Conservation (phyloP, 768 basidiomycete genomes). For the Lentinus tigrinus region DNA sequence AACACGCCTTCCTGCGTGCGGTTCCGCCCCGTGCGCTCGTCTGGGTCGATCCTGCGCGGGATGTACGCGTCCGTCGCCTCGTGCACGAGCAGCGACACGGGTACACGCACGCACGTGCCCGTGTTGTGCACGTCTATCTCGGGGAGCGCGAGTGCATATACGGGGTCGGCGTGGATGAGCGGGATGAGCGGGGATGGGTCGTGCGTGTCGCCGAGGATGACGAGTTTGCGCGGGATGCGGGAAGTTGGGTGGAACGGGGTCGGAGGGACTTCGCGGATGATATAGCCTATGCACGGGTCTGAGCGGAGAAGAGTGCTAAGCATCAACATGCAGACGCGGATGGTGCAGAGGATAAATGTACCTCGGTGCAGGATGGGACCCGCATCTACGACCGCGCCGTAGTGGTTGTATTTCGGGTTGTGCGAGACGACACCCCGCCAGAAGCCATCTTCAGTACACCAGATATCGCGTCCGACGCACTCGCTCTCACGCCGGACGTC, state of each 20-base stretch:
- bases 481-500: constrained; percentile 62
- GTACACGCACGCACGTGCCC: constrained; percentile 1
- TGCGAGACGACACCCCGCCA: constrained; percentile 54
- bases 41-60: constrained; percentile 50
- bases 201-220: constrained; percentile 76
- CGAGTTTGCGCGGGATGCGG: constrained; percentile 56
- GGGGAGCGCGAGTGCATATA: constrained; percentile 10
- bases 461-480: constrained; percentile 57
- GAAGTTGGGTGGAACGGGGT: constrained; percentile 10
- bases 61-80: constrained; percentile 81
- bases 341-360: constrained; percentile 29
- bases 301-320: neutral
- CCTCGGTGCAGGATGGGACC: constrained; percentile 78
- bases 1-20: constrained; percentile 36
- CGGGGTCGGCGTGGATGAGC: constrained; percentile 32
- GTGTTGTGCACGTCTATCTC: constrained; percentile 37
- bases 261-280: constrained; percentile 56
- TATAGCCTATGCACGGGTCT: constrained; percentile 82
- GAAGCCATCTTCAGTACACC: constrained; percentile 52
- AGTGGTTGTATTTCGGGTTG: constrained; percentile 20
- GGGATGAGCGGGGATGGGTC: constrained; percentile 60
- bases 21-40: constrained; percentile 41
- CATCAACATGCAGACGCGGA: neutral
- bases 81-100: constrained; percentile 70
- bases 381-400: constrained; percentile 55